A percentile compares a stretch with the other conserved stretches of the same genome.
Conservation (phyloP, 345 rosid species). For the Acer saccharum region DNA sequence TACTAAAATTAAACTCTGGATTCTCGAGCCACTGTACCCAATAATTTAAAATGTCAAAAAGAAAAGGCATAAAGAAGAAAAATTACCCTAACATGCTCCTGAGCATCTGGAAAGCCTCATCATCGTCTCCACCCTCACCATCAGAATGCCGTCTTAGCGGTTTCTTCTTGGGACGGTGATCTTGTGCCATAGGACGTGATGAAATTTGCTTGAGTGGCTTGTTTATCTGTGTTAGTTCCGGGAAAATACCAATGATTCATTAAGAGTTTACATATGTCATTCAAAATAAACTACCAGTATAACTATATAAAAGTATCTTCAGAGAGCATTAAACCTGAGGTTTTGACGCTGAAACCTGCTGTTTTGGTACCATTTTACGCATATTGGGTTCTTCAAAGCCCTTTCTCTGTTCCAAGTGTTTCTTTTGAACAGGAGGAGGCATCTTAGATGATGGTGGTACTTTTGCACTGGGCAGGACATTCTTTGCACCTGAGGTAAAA, state of each 20-base stretch:
- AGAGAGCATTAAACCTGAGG: constrained; percentile 43
- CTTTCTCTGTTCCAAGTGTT: constrained; percentile 52
- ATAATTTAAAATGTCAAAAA: constrained; percentile 5
- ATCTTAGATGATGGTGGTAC: constrained; percentile 52
- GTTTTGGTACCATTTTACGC: constrained; percentile 44
- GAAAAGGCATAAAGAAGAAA: not conserved
- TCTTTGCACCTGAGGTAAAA: constrained; percentile 38
- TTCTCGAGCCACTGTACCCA: not conserved
- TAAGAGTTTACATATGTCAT: not conserved
- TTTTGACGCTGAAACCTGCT: constrained; percentile 39
- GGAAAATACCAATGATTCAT: not conserved
- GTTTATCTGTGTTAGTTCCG: constrained; percentile 36
- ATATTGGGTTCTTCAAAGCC: constrained; percentile 39
- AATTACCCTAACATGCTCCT: constrained; percentile 63
- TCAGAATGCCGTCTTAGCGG: constrained; percentile 38
- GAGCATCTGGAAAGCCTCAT: constrained; percentile 51
- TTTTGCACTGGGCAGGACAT: constrained; percentile 31
- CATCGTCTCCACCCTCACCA: constrained; percentile 42
- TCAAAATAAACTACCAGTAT: constrained; percentile 11
- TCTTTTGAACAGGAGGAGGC: constrained; percentile 46
- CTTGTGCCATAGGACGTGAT: constrained; percentile 35
- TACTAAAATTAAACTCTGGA: not conserved
- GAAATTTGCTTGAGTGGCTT: constrained; percentile 53
- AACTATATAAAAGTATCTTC: not conserved
- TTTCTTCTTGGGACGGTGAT: constrained; percentile 55